Conservation (phyloP, 2,329 filamentous ascomycete genomes). For the Falciphora oryzae region DNA sequence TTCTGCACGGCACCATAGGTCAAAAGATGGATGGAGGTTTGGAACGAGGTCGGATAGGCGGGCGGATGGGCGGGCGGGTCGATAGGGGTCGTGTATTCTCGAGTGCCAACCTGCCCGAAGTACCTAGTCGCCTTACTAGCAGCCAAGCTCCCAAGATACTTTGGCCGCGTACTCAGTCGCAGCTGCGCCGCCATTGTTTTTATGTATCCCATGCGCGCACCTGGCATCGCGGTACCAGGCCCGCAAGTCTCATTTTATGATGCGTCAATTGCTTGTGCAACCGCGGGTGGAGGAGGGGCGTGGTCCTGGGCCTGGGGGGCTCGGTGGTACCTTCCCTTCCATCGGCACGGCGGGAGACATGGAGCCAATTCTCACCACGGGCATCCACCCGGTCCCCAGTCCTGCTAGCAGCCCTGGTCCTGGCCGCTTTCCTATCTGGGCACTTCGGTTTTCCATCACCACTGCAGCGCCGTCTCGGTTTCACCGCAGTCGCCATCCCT, state of each 20-base stretch:
- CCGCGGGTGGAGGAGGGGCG: not conserved
- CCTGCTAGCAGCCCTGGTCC: not conserved
- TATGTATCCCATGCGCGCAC: not conserved
- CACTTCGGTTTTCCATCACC: not conserved
- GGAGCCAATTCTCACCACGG: conserved; percentile 1
- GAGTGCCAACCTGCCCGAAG: not conserved
- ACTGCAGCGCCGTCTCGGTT: not conserved
- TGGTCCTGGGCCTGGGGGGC: not conserved
- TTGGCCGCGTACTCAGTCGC: too few species aligned
- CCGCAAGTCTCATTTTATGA: not conserved
- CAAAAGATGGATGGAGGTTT: not conserved
- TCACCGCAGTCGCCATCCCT: not conserved
- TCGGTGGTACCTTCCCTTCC: not conserved
- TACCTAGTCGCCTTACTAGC: too few species aligned
- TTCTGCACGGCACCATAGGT: not conserved
- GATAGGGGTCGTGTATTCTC: not conserved
- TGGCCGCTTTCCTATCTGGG: not conserved
- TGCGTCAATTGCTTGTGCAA: not conserved
- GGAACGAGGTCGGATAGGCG: not conserved
- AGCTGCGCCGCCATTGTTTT: not conserved
- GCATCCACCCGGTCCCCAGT: not conserved
- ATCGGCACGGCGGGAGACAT: conserved; percentile 1
- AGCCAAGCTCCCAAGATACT: too few species aligned
- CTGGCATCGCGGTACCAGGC: too few species aligned
- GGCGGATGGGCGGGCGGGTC: not conserved